Evolutionary conservation across 169 alveolate genomes (phyloP), one percentile per base, ranked within the genome.

Genomic region (Theileria annulata): DNA sequence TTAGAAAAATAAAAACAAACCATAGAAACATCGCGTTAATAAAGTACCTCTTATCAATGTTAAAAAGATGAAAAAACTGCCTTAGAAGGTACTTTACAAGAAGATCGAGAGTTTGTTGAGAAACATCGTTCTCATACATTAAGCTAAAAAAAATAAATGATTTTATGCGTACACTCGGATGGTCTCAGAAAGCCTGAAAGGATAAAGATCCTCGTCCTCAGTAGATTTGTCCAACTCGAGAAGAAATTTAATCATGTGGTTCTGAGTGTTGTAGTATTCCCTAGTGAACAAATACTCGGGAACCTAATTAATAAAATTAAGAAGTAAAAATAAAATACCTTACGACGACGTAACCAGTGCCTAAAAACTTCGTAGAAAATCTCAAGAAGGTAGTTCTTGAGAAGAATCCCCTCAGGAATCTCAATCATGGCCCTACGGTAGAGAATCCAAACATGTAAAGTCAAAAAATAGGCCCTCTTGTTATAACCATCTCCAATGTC

Each of bases 401-500:
- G 62, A 75, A 90, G 75, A 27, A 80, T 75, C 8, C 94, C 94
- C 83, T 81, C 87, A 33, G 91, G 91, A 42, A 33, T 25, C 67
- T 86, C 92, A 66, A 71, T 84, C 78, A 87, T 71, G 48, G 87
- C 84, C 48, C 94, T 75, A 47, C 91, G 77, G 69, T 86, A 85
- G 48, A 90, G 71, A 48, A 90, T 59, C 94, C 94, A 90, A 13
- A 90, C 78, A 70, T 90, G 94, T 54, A 90, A 48, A 71, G 85
- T 51, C 75, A 79, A 71, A 80, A 90, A 86, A 75, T 90, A 90
- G 64, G 85, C 85, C 51, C 90, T 85, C 78, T 71, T 81, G 70
- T 90, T 90, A 77, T 86, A 90, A 13, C 93, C 91, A 19, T 85
- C 87, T 58, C 90, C 91, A 42, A 90, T 87, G 25, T 71, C 89